phyloP scores from a whole-genome alignment of 495 filamentous ascomycete genomes.

The Podospora comata region DNA sequence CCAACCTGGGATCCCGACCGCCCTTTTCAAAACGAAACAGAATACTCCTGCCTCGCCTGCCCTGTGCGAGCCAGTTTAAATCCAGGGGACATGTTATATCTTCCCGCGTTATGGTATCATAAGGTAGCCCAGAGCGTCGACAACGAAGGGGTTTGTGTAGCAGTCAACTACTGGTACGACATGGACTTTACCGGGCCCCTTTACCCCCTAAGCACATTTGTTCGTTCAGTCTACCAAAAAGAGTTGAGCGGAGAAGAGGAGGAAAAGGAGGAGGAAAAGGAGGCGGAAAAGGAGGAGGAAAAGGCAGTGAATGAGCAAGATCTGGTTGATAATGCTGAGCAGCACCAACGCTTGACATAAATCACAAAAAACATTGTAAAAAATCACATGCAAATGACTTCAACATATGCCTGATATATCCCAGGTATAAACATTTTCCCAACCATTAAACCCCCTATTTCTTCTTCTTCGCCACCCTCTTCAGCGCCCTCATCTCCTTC shows the following conservation, averaged over 20 bases:
- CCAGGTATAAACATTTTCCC: neutral
- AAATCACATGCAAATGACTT: neutral
- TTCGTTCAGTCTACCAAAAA: slow-evolving; percentile 35
- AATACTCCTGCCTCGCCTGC: slow-evolving; percentile 51
- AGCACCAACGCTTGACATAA: neutral
- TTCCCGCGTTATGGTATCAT: slow-evolving; percentile 69
- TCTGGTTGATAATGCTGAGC: neutral
- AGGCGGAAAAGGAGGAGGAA: neutral
- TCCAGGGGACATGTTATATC: slow-evolving; percentile 76
- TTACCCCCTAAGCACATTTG: slow-evolving; percentile 54
- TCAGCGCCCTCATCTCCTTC: slow-evolving; percentile 93
- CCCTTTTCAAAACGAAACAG: slow-evolving; percentile 45
- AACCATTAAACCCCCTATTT: slow-evolving; percentile 21
- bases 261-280: neutral
- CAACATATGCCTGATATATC: neutral
- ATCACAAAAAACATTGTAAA: slow-evolving; percentile 1
- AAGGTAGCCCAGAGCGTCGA: slow-evolving; percentile 67
- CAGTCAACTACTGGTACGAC: slow-evolving; percentile 81
- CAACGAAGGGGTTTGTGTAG: slow-evolving; percentile 63
- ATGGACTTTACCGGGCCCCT: slow-evolving; percentile 63
- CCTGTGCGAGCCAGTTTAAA: slow-evolving; percentile 60
- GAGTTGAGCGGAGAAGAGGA: too few relatives aligned
- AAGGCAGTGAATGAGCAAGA: neutral
- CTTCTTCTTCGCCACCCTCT: slow-evolving; percentile 58
- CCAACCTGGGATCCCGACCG: slow-evolving; percentile 68